A percentile compares a stretch with the other conserved stretches of the same genome.
Evolutionary conservation across 2,329 filamentous ascomycete genomes (phyloP).

Genomic region (Meredithiella fracta): DNA sequence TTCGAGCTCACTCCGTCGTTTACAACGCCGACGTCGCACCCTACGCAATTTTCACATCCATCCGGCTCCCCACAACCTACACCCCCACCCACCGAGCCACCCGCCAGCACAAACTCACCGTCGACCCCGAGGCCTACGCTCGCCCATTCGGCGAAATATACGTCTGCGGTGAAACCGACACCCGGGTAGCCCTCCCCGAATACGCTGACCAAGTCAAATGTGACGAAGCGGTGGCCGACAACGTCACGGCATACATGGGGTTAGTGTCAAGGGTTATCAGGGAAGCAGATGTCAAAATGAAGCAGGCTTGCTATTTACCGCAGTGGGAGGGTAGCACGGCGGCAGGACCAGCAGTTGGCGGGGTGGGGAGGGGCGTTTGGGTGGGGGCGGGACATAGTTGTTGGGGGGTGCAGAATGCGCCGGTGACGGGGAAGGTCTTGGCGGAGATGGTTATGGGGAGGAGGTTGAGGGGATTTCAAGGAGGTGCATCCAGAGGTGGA

Average conservation of each 20-base stretch:
- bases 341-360: constrained; percentile 62
- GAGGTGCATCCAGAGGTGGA: constrained; percentile 41
- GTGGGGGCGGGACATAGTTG: constrained; percentile 86
- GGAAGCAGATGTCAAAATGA: constrained; percentile 50
- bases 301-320: constrained; percentile 88
- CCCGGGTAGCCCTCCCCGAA: constrained; percentile 53
- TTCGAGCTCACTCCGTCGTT: constrained; percentile 50
- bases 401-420: constrained; percentile 96
- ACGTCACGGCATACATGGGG: constrained; percentile 64
- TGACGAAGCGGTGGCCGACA: constrained; percentile 63
- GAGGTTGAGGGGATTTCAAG: constrained; percentile 42
- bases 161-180: constrained; percentile 82
- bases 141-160: constrained; percentile 81
- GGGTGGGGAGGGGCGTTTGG: constrained; percentile 58
- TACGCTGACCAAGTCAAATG: constrained; percentile 59
- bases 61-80: constrained; percentile 43
- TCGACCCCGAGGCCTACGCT: constrained; percentile 86
- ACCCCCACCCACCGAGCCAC: not conserved
- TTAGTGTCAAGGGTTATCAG: constrained; percentile 50
- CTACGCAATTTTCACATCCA: constrained; percentile 74
- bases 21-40: constrained; percentile 49
- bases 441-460: constrained; percentile 67
- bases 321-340: constrained; percentile 39
- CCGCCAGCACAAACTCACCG: constrained; percentile 40
- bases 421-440: constrained; percentile 69